phyloP scores from a whole-genome alignment of 2,329 filamentous ascomycete genomes.

The Coniochaeta sp. region DNA sequence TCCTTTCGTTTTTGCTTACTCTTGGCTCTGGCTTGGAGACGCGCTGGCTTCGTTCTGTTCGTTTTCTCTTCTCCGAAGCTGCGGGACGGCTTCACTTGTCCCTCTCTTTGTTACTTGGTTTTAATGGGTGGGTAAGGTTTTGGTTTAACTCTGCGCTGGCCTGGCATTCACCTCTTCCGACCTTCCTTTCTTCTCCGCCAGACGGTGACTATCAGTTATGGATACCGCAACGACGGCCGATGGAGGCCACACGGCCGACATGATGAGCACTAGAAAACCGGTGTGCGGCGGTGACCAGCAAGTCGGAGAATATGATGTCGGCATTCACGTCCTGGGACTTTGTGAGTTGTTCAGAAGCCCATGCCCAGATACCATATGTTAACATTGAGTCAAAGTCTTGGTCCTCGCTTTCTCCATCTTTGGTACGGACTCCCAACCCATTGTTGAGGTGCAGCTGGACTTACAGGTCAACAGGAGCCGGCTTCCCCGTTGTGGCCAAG shows the following conservation, averaged over 20 bases:
- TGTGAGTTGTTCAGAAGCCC: constrained; percentile 24
- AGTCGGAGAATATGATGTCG: constrained; percentile 32
- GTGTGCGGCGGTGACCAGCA: constrained; percentile 28
- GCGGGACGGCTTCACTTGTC: constrained; percentile 28
- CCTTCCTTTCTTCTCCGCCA: neutral
- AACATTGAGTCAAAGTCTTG: constrained; percentile 24
- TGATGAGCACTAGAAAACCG: constrained; percentile 26
- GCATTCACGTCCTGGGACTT: constrained; percentile 32
- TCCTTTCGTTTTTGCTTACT: constrained; percentile 7
- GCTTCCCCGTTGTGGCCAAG: constrained; percentile 45
- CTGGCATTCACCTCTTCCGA: neutral
- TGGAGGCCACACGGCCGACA: constrained; percentile 4
- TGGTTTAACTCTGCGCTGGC: neutral
- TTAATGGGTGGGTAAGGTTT: neutral
- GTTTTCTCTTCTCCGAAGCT: constrained; percentile 22
- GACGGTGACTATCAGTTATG: constrained; percentile 1
- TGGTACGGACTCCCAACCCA: constrained; percentile 17
- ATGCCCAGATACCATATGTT: neutral
- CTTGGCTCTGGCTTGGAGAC: constrained; percentile 11
- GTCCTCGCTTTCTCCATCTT: constrained; percentile 32
- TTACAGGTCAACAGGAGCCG: constrained; percentile 27
- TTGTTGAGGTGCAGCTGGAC: neutral
- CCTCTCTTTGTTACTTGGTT: constrained; percentile 14
- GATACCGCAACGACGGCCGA: constrained; percentile 3
- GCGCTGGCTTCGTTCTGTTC: constrained; percentile 12